Evolutionary conservation across 192 early-diverging fungal species (phyloP).

Genomic region (Kickxella alabastrina): DNA sequence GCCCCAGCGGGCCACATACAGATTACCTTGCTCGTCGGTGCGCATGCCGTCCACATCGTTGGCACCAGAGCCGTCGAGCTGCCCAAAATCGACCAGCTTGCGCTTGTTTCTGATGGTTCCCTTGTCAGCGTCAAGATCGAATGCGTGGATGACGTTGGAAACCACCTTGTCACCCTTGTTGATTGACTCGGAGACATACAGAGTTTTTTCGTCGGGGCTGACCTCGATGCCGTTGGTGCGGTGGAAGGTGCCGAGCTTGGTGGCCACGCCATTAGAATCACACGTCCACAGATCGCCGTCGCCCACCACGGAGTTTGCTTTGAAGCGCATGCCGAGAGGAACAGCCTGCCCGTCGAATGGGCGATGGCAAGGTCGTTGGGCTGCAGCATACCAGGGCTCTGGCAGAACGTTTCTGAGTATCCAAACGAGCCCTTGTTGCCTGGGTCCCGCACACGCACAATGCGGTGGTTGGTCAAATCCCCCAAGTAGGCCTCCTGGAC

Average conservation of each 20-base stretch:
- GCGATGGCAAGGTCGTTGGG: constrained; percentile 57
- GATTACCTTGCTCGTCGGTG: constrained; percentile 50
- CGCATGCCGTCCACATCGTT: constrained; percentile 59
- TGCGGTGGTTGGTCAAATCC: constrained; percentile 40
- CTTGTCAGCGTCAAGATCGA: constrained; percentile 35
- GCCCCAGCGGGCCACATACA: constrained; percentile 55
- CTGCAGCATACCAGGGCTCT: constrained; percentile 30
- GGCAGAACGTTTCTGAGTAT: constrained; percentile 26
- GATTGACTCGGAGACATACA: constrained; percentile 55
- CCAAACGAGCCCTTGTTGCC: constrained; percentile 4
- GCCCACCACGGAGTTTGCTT: constrained; percentile 25
- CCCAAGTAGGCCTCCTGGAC: constrained; percentile 39
- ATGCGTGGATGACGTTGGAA: constrained; percentile 49
- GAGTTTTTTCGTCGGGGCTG: constrained; percentile 52
- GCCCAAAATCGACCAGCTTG: constrained; percentile 49
- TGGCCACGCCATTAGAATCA: constrained; percentile 34
- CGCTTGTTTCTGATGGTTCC: constrained; percentile 27
- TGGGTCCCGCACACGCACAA: constrained; percentile 33
- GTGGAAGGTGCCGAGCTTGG: constrained; percentile 25
- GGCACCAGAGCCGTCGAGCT: constrained; percentile 40
- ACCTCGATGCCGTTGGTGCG: constrained; percentile 61
- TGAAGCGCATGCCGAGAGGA: constrained; percentile 51
- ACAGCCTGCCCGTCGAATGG: constrained; percentile 25
- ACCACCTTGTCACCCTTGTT: constrained; percentile 39
- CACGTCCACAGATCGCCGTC: constrained; percentile 56